Evolutionary conservation across 208 protist species (phyloP).

Genomic region (Tritrichomonas musculus): DNA sequence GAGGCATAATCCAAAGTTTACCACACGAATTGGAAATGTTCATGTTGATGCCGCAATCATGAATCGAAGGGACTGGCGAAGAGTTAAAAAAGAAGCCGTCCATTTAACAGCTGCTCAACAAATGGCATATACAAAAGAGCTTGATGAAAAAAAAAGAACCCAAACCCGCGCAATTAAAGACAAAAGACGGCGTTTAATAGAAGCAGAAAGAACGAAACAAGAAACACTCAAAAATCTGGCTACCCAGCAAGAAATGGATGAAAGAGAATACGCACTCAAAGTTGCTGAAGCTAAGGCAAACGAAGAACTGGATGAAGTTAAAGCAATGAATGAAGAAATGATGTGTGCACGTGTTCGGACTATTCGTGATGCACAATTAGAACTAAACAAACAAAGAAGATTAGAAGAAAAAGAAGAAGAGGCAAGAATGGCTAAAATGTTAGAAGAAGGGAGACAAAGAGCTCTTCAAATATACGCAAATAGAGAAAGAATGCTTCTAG

Average conservation of each 20-base stretch:
- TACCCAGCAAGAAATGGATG: not conserved
- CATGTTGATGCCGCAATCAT: not conserved
- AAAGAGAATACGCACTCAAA: not conserved
- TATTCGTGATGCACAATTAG: not conserved
- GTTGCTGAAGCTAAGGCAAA: not conserved
- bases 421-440: not conserved
- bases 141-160: not conserved
- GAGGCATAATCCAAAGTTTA: not conserved
- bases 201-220: not conserved
- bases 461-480: not conserved
- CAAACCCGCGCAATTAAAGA: not conserved
- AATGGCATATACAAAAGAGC: not conserved
- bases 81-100: not conserved
- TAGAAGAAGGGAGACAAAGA: not conserved
- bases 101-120: not conserved
- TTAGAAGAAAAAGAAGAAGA: not conserved
- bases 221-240: not conserved
- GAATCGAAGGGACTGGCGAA: not conserved
- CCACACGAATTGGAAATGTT: not conserved
- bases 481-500: not conserved
- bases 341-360: not conserved
- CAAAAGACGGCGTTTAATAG: not conserved
- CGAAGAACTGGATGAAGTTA: not conserved
- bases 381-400: not conserved
- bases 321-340: slow-evolving; percentile 14